Base-by-base conservation (phyloP, 1,284 basidiomycete species). In the Tremellales sp. region DNA sequence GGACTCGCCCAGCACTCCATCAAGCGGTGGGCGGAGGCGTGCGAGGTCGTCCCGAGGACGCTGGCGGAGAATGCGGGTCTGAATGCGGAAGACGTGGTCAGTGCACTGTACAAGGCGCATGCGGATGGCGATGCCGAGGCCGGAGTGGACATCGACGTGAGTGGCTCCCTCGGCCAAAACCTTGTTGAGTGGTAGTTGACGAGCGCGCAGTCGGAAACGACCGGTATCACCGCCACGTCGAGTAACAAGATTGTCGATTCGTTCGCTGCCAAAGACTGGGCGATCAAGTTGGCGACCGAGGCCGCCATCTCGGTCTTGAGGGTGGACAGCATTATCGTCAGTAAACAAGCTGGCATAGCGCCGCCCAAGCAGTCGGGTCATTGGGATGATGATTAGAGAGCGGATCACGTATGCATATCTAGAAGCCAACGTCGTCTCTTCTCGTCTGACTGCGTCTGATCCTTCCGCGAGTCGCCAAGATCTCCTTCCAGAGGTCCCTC, bases 241-340 rank as follows among this genome's bases (percentile, higher is more conserved):
- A 43, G 55, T 25, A 50, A 48, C 22, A 52, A 55, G 5, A 56
- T 71, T 14, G 51, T 69, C 34, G 72, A 73, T 51, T 54, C 66
- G 13, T 73, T 52, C 41, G 68, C 66, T n/a, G 65, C 70, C 24
- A 73, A 73, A 52, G 72, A 73, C 48, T 72, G 70, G 72, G 72
- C 72, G 3, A 62, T 73, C 56, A 72, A 72, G 58, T 54, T 73
- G 47, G 72, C 70, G 21, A 93, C 92, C 0, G 93, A 95, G 66
- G 93, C 95, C 4, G 95, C 95, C 2, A 82, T 93, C 44, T 85
- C 87, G 0, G 91, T 99, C 19, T 81, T 99, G 39, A 86, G 85
- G 50, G 95, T 99, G 9, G 95, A 99, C 73, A 89, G 87, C 61
- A 97, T 97, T 73, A 98, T 98, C 75, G 94, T 97, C 83, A 90